Conservation (phyloP, 805 yeast genomes). For the Saccharomycopsis sp. region DNA sequence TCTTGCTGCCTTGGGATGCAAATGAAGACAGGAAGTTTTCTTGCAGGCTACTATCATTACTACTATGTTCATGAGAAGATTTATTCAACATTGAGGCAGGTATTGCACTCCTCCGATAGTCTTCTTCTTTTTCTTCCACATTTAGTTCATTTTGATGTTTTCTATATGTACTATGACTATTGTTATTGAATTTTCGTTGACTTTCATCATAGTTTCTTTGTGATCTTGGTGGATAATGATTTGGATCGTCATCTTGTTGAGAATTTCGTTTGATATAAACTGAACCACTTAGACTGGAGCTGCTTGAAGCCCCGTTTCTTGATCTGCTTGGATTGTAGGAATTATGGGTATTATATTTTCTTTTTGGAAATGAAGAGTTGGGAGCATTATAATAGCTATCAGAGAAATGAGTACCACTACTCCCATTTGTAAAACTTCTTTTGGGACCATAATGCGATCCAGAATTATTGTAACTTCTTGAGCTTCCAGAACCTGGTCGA, state of each 20-base stretch:
- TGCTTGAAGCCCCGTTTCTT: conserved; percentile 3
- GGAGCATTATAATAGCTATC: neutral
- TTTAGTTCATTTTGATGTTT: neutral
- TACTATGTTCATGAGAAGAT: too few species aligned
- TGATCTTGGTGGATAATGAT: neutral
- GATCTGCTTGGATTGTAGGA: neutral
- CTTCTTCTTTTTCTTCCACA: neutral
- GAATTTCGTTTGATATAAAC: conserved; percentile 10
- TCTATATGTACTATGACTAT: neutral
- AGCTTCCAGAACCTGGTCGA: neutral
- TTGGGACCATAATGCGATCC: neutral
- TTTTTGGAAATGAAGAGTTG: conserved; percentile 2
- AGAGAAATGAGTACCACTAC: conserved; percentile 6
- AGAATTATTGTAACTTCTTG: neutral
- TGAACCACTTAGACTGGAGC: conserved; percentile 5
- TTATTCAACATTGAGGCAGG: neutral
- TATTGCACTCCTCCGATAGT: neutral
- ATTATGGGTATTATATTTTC: conserved; percentile 2
- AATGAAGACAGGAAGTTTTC: too few species aligned
- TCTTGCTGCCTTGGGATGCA: too few species aligned
- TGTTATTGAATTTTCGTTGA: neutral
- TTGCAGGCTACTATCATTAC: too few species aligned
- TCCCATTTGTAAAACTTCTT: conserved; percentile 11
- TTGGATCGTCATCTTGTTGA: neutral
- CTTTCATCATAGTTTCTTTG: too few species aligned